Percentiles rank a stretch among this genome's conserved stretches.
phyloP scores from a whole-genome alignment of 306 rosid species.

The Sicyos baderoa region DNA sequence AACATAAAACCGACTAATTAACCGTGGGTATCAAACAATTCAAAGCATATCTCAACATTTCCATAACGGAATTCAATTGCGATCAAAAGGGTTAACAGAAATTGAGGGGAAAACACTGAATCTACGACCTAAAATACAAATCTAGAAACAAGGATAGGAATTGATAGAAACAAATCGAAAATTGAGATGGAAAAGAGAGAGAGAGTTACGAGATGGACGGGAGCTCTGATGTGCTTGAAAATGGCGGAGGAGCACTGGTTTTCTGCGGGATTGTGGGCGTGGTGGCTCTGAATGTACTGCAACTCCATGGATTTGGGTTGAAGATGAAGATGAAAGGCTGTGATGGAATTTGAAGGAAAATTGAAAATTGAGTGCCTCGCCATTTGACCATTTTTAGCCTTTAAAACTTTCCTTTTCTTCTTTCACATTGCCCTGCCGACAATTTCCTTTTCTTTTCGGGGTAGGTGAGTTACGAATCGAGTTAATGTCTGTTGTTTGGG shows the following conservation, averaged over 20 bases:
- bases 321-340: neutral
- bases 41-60: too few relatives aligned
- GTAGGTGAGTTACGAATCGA: too few relatives aligned
- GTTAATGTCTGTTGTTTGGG: too few relatives aligned
- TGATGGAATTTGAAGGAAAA: neutral
- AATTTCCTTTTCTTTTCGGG: too few relatives aligned
- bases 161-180: neutral
- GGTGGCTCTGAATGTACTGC: conserved; percentile 81
- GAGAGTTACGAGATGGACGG: conserved; percentile 63
- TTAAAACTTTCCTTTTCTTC: neutral
- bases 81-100: neutral
- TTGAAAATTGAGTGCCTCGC: neutral
- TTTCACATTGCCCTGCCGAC: neutral
- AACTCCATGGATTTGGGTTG: conserved; percentile 39
- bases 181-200: neutral
- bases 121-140: neutral
- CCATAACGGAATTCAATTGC: too few relatives aligned
- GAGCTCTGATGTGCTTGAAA: conserved; percentile 79
- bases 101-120: neutral
- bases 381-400: neutral
- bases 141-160: neutral
- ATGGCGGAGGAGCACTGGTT: conserved; percentile 88
- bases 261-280: conserved; percentile 59
- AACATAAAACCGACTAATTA: too few relatives aligned
- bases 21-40: too few relatives aligned